Evolutionary conservation across 139 green algal genomes (phyloP).

Genomic region (Spirogloea muscicola): DNA sequence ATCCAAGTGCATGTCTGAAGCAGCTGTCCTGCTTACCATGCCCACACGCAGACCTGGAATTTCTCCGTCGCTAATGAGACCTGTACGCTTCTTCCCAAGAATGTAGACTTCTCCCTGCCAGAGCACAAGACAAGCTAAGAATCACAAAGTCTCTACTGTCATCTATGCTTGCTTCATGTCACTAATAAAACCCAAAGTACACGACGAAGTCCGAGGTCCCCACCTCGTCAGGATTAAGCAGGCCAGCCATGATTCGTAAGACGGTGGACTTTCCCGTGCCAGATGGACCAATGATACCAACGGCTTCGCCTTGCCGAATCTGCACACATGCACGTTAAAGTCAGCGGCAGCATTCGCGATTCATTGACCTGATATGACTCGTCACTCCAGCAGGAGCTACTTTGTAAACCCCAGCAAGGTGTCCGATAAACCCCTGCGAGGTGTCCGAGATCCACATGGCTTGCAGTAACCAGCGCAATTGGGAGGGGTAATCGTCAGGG

Average conservation of each 20-base stretch:
- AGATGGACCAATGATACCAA: conserved; percentile 95
- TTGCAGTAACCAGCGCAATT: background rate
- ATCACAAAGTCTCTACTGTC: no score
- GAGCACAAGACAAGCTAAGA: no score
- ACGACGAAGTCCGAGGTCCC: no score
- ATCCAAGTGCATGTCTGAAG: no score
- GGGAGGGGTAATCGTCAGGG: background rate
- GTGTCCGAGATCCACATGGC: background rate
- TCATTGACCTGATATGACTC: background rate
- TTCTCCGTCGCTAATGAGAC: conserved; percentile 62
- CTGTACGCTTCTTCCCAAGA: conserved; percentile 64
- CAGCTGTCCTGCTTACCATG: no score
- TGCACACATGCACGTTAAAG: background rate
- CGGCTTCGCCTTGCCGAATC: conserved; percentile 88
- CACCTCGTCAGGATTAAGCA: conserved; percentile 85
- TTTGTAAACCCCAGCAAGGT: background rate
- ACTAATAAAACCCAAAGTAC: no score
- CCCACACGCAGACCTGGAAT: conserved; percentile 59
- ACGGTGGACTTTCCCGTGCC: conserved; percentile 97
- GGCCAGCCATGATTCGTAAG: conserved; percentile 84
- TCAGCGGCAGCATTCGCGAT: background rate
- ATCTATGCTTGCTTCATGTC: no score
- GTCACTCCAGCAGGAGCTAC: background rate
- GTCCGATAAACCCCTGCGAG: background rate
- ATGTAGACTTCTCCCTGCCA: conserved; percentile 75